Evolutionary conservation across 225 moss, liverwort and hornwort genomes (phyloP), one percentile per base, ranked within the genome.

Genomic region (Pseudoscleropodium purum): DNA sequence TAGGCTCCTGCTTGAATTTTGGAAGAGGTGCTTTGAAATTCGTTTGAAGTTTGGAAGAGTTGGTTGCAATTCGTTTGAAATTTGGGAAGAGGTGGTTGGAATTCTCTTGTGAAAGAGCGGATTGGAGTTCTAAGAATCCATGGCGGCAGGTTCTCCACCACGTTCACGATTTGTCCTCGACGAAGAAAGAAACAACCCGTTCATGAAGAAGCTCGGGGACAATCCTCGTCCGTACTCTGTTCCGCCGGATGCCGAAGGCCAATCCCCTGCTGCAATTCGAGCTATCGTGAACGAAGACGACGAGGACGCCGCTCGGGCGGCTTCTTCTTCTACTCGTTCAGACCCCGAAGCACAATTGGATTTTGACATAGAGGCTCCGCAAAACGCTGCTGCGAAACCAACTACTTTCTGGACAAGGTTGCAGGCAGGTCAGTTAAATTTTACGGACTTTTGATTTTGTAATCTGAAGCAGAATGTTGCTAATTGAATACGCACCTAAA

Each of bases 201-300:
- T 92, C 36, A 27, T 90, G 90, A 65, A 51, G 87, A 88, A 87
- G 43, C 61, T 92, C 56, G 83, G 56, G 63, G 68, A 43, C 39
- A 66, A 88, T 56, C 64, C 87, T 45, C 68, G 45, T 85, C 90
- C 88, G 17, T 39, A 29, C 61, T 87, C 66, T 86, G 87, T 85
- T 70, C 87, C 87, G 68, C 79, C 87, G 36, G 87, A 89, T 77
- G 57, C 19, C 18, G 89, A 93, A 29, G 67, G 65, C 14, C 94
- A 87, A 75, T 89, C 92, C 47, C 59, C 83, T 80, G 92, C 94
- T 88, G 84, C 91, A 41, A 88, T 91, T 85, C 87, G 84, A 79
- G 89, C 90, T 31, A 61, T 86, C 30, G 62, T 88, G 75, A 87
- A 89, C 37, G 94, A 88, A 6, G 91, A 85, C 51, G 90, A 92